Conservation (phyloP, 768 basidiomycete genomes). For the Leccinum subtestaceum region DNA sequence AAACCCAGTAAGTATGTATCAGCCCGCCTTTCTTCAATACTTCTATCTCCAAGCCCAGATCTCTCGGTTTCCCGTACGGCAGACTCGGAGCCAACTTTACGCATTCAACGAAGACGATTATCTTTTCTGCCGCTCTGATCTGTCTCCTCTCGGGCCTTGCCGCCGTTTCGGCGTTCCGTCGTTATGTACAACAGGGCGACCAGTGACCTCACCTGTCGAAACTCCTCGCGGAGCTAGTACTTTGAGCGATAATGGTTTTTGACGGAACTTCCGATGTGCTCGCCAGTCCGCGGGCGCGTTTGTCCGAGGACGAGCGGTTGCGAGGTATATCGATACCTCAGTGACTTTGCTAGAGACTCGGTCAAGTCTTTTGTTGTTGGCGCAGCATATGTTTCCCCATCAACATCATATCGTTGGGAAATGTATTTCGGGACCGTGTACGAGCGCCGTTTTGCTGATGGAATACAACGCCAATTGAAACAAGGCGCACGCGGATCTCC, state of each 20-base stretch:
- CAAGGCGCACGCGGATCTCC: neutral
- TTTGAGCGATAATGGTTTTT: conserved; percentile 3
- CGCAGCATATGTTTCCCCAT: neutral
- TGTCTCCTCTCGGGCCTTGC: neutral
- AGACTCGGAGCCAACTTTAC: neutral
- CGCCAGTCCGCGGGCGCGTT: conserved; percentile 6
- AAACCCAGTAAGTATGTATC: neutral
- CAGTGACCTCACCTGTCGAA: neutral
- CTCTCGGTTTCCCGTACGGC: neutral
- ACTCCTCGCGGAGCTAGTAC: neutral
- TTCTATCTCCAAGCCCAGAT: neutral
- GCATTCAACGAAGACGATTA: neutral
- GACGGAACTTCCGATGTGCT: conserved; percentile 7
- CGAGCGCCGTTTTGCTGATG: neutral
- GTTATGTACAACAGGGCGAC: neutral
- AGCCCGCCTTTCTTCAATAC: neutral
- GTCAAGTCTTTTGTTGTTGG: neutral
- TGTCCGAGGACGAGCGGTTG: neutral
- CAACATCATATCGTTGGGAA: neutral
- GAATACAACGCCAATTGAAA: neutral
- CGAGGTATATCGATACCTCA: neutral
- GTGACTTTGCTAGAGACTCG: neutral
- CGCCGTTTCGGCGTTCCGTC: neutral
- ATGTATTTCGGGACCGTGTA: neutral
- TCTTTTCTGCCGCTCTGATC: neutral